These are phyloP conservation scores for Phoenix dactylifera DNA, from an alignment of 176 grass and related monocot species.

Conservation along the genomic window DNA sequence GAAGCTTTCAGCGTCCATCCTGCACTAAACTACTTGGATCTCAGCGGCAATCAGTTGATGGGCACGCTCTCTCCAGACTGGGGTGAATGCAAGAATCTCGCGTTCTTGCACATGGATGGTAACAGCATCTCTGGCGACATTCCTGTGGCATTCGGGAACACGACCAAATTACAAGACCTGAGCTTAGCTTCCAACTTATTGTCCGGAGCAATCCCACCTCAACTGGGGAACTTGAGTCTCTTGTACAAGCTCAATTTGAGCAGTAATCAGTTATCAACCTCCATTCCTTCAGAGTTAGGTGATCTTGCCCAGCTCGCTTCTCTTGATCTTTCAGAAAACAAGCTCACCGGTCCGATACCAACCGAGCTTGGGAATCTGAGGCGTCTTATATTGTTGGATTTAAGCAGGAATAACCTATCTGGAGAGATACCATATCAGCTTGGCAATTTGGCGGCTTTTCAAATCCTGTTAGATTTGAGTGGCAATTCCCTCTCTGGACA, in stretches of 20 bases:
- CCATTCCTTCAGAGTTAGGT: no score
- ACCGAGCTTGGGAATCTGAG: constrained; percentile 36
- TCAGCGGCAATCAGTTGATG: constrained; percentile 21
- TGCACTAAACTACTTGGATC: constrained; percentile 8
- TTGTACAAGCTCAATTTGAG: constrained; percentile 58
- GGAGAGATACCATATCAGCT: constrained; percentile 64
- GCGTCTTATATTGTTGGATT: constrained; percentile 42
- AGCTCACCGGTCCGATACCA: constrained; percentile 32
- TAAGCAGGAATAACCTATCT: constrained; percentile 47
- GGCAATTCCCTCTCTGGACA: constrained; percentile 55
- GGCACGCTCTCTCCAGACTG: constrained; percentile 27
- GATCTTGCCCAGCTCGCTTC: constrained; percentile 1
- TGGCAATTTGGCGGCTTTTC: constrained; percentile 48
- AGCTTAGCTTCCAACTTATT: constrained; percentile 44
- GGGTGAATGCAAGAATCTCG: constrained; percentile 38
- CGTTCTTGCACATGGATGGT: constrained; percentile 41
- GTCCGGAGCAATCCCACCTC: constrained; percentile 31
- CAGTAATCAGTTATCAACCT: constrained; percentile 24
- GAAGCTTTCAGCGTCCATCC: constrained; percentile 14
- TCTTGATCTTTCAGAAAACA: constrained; percentile 58
- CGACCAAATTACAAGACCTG: constrained; percentile 32
- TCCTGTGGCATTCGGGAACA: constrained; percentile 21
- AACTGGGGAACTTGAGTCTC: constrained; percentile 22
- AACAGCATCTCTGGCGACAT: constrained; percentile 57
- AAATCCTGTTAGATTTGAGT: constrained; percentile 79